phyloP scores from a whole-genome alignment of 495 filamentous ascomycete species.

The Daldinia vernicosa region DNA sequence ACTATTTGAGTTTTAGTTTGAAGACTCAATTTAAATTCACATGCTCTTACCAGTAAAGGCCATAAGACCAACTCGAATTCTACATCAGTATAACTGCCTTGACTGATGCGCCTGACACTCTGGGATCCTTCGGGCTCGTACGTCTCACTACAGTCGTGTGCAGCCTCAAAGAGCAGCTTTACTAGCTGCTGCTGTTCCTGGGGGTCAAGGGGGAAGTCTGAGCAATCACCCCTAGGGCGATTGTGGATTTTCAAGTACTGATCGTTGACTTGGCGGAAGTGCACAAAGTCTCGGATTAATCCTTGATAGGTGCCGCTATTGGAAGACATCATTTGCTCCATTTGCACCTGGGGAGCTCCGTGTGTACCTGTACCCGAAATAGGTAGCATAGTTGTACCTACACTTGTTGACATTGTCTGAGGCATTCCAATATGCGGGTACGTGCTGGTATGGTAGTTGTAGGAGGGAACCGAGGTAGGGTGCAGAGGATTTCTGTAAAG shows the following conservation, averaged over 20 bases:
- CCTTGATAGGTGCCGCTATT: constrained; percentile 1
- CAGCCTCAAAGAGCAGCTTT: constrained; percentile 7
- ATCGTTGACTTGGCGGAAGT: neutral
- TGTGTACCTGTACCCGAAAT: neutral
- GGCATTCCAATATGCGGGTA: neutral
- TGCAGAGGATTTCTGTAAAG: neutral
- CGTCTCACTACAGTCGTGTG: neutral
- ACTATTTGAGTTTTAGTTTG: neutral
- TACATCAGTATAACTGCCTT: neutral
- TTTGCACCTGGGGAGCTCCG: neutral
- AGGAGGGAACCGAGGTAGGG: neutral
- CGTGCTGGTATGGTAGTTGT: neutral
- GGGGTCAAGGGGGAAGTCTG: neutral
- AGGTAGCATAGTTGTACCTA: neutral
- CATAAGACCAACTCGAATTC: constrained; percentile 19
- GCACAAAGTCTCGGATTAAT: neutral
- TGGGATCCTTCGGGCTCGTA: neutral
- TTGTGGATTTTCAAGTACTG: neutral
- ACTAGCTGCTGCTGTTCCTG: constrained; percentile 4
- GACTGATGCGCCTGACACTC: neutral
- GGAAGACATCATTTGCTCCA: constrained; percentile 3
- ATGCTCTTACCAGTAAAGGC: constrained; percentile 17
- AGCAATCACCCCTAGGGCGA: neutral
- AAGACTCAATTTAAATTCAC: neutral
- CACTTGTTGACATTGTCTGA: neutral